Evolutionary conservation across 2,329 filamentous ascomycete genomes (phyloP).

Genomic region (Sporothrix brunneoviolacea): DNA sequence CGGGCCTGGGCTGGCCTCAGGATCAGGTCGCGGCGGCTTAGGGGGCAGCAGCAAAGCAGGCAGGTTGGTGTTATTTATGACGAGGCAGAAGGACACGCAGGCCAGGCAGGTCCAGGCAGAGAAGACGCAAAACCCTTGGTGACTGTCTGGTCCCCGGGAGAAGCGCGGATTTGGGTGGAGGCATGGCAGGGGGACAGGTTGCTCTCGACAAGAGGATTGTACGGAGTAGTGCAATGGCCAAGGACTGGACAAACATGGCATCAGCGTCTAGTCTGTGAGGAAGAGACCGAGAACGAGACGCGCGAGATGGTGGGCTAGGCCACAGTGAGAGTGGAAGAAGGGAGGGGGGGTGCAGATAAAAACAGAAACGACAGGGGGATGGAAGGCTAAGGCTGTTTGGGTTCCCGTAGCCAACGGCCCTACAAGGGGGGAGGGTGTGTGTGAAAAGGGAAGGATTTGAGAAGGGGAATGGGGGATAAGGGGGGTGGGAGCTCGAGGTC

Average conservation of each 20-base stretch:
- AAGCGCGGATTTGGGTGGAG: background rate
- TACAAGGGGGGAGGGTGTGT: slow-evolving; percentile 6
- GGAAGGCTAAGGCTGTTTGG: slow-evolving; percentile 15
- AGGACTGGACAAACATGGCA: background rate
- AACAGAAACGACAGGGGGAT: slow-evolving; percentile 6
- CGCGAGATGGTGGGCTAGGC: background rate
- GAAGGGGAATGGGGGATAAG: background rate
- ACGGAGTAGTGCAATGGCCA: background rate
- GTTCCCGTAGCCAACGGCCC: slow-evolving; percentile 12
- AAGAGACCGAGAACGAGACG: background rate
- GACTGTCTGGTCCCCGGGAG: background rate
- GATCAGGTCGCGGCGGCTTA: slow-evolving; percentile 1
- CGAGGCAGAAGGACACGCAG: slow-evolving; percentile 5
- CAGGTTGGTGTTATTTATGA: slow-evolving; percentile 7
- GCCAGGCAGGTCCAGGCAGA: background rate
- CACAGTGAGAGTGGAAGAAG: background rate
- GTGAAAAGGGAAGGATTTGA: background rate
- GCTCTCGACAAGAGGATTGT: background rate
- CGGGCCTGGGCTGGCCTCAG: slow-evolving; percentile 2
- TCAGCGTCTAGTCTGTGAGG: background rate
- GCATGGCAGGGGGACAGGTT: background rate
- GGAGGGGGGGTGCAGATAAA: slow-evolving; percentile 5
- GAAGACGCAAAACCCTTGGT: background rate
- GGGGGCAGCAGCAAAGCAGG: background rate
- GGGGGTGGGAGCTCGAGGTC: background rate